Base-by-base conservation (phyloP, 2,329 filamentous ascomycete species). In the Ceratocystis smalleyi region DNA sequence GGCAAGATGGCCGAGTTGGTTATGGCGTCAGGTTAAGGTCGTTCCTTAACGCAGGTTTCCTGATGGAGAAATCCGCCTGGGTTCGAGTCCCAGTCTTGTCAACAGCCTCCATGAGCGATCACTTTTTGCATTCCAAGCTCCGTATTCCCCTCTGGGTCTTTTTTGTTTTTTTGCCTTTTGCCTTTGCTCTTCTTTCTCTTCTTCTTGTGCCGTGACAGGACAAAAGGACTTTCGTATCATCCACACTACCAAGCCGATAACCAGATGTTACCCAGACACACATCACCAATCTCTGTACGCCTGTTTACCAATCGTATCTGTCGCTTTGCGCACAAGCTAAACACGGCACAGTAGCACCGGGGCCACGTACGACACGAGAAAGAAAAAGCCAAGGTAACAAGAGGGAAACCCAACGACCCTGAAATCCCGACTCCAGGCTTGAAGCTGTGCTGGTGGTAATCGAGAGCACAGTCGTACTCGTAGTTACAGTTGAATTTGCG, bases 21-120 rank as follows among this genome's bases (percentile, higher is more conserved):
- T 71, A 72, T 72, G 71, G 71, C 71, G 71, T 70, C 69, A 72
- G 71, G 71, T 72, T 73, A 72, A 72, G 71, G 71, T 71, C 65
- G 59, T 61, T 64, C 63, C 63, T 64, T 64, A 55, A 32, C 57
- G 45, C 57, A 65, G 62, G 59, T 65, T 62, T 65, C 64, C 64
- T 65, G 64, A 65, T 65, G 64, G 64, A 65, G 64, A 62, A 65
- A 65, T 65, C 64, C 64, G 64, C 64, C 64, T 65, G 64, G 64
- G 64, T 65, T 65, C 64, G 64, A 65, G 64, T 65, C 64, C 64
- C 64, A 65, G 64, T 65, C 64, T 65, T 65, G 64, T 65, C 64
- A 65, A 8, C 32, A 51, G 35, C 35, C 10, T 15, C 35, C 5
- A 40, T 0, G 19, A 0, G n/a, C 45, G 6, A 2, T 65, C 32